A percentile compares a stretch with the other conserved stretches of the same genome.
Conservation (phyloP, 2,329 filamentous ascomycete genomes). For the Hypoxylon sp. region DNA sequence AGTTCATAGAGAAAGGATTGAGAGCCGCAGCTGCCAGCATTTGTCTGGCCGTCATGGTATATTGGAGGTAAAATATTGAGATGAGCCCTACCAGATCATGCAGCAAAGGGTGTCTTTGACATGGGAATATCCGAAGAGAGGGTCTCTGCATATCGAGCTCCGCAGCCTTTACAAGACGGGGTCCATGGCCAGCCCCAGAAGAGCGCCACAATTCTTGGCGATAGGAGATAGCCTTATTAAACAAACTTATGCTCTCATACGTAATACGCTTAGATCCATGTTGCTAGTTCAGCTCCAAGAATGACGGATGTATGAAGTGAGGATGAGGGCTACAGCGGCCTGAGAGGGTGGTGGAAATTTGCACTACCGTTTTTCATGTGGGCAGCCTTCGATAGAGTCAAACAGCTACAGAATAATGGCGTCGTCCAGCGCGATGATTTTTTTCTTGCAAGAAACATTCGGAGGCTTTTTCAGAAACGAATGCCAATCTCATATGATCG, state of each 20-base stretch:
- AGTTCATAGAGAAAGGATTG: slow-evolving; percentile 5
- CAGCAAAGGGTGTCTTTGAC: slow-evolving; percentile 36
- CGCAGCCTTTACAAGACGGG: slow-evolving; percentile 32
- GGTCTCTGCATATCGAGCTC: slow-evolving; percentile 41
- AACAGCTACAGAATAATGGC: slow-evolving; percentile 5
- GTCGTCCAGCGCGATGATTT: slow-evolving; percentile 16
- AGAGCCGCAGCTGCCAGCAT: slow-evolving; percentile 29
- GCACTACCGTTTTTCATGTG: background rate
- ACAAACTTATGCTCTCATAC: slow-evolving; percentile 43
- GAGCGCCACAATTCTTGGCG: slow-evolving; percentile 37
- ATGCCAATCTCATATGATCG: slow-evolving; percentile 52
- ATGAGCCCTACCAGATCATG: slow-evolving; percentile 44
- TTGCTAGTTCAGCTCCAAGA: slow-evolving; percentile 6
- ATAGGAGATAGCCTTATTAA: slow-evolving; percentile 46
- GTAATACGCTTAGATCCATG: slow-evolving; percentile 32
- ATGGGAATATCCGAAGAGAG: slow-evolving; percentile 42
- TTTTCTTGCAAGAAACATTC: slow-evolving; percentile 40
- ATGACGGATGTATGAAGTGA: slow-evolving; percentile 22
- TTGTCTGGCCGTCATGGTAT: slow-evolving; percentile 26
- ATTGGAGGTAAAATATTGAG: slow-evolving; percentile 34
- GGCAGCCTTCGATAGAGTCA: background rate
- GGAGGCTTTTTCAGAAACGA: slow-evolving; percentile 48
- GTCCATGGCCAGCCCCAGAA: slow-evolving; percentile 39
- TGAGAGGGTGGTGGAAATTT: background rate
- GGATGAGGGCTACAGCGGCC: slow-evolving; percentile 8